Evolutionary conservation across 805 yeast species (phyloP).

Genomic region (Diddensiella transvaalensis): DNA sequence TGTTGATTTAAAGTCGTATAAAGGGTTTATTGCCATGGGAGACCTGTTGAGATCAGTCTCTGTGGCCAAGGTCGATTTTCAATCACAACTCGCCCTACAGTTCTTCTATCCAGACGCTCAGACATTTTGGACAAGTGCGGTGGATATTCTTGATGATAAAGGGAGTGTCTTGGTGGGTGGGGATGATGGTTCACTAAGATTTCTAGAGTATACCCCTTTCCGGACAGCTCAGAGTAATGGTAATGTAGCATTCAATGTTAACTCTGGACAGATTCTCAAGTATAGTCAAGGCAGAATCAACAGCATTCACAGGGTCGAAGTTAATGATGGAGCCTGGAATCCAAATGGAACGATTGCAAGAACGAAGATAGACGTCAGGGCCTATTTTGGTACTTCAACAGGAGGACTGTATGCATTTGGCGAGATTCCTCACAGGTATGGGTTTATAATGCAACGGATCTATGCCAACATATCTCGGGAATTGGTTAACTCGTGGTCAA

Average conservation of each 20-base stretch:
- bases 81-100: not conserved
- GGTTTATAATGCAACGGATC: not conserved
- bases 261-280: not conserved
- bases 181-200: not conserved
- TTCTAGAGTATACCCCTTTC: not conserved
- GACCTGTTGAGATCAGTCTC: conserved; percentile 2
- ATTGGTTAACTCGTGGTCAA: too few relatives aligned
- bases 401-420: conserved; percentile 1
- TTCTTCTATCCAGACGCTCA: not conserved
- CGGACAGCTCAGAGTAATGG: not conserved
- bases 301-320: not conserved
- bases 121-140: not conserved
- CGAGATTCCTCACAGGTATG: not conserved
- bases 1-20: conserved; percentile 1
- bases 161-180: not conserved
- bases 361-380: not conserved
- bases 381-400: not conserved
- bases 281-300: not conserved
- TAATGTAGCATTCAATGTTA: not conserved
- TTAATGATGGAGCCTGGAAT: not conserved
- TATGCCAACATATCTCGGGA: too few relatives aligned
- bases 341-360: not conserved
- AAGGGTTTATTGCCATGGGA: conserved; percentile 2
- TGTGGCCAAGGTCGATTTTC: not conserved
- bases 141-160: not conserved